These are phyloP conservation scores for Trichosporon asahii DNA, from an alignment of 1,284 basidiomycete species.

Conservation along the genomic window DNA sequence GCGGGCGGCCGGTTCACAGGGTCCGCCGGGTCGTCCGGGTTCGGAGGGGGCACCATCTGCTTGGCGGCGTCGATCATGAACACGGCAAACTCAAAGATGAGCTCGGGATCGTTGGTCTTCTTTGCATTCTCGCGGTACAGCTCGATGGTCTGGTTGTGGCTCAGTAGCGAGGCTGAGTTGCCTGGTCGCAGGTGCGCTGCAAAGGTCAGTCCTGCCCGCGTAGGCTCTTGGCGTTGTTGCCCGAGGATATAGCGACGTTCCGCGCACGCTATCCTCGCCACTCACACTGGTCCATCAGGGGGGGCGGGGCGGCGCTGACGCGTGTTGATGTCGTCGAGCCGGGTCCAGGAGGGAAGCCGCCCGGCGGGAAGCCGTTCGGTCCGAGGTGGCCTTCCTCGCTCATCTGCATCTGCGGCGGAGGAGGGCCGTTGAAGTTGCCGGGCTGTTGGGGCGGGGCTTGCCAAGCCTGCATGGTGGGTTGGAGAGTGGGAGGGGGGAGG, in stretches of 20 bases:
- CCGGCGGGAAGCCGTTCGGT: background rate
- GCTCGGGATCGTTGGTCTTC: slow-evolving; percentile 95
- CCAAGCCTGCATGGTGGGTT: slow-evolving; percentile 2
- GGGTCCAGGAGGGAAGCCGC: background rate
- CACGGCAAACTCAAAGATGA: slow-evolving; percentile 96
- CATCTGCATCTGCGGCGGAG: background rate
- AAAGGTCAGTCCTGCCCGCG: background rate
- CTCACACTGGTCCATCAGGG: slow-evolving; percentile 52
- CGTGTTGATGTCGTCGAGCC: background rate
- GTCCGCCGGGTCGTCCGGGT: slow-evolving; percentile 27
- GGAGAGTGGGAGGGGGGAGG: background rate
- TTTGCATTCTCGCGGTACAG: slow-evolving; percentile 96
- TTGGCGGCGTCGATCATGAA: slow-evolving; percentile 98
- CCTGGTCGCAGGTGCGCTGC: slow-evolving; percentile 83
- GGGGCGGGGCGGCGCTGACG: slow-evolving; percentile 28
- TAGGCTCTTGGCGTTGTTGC: background rate
- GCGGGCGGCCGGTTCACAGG: slow-evolving; percentile 56
- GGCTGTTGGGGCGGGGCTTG: slow-evolving; percentile 4
- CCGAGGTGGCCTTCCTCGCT: slow-evolving; percentile 3
- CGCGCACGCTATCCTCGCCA: slow-evolving; percentile 3
- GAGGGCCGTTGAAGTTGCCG: slow-evolving; percentile 2
- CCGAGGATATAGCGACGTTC: background rate
- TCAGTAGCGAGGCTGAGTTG: slow-evolving; percentile 83
- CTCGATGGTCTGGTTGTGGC: slow-evolving; percentile 91
- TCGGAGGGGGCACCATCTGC: slow-evolving; percentile 58